These are phyloP conservation scores for Metschnikowia corniflorae DNA, from an alignment of 805 yeast genomes.

Conservation along the genomic window DNA sequence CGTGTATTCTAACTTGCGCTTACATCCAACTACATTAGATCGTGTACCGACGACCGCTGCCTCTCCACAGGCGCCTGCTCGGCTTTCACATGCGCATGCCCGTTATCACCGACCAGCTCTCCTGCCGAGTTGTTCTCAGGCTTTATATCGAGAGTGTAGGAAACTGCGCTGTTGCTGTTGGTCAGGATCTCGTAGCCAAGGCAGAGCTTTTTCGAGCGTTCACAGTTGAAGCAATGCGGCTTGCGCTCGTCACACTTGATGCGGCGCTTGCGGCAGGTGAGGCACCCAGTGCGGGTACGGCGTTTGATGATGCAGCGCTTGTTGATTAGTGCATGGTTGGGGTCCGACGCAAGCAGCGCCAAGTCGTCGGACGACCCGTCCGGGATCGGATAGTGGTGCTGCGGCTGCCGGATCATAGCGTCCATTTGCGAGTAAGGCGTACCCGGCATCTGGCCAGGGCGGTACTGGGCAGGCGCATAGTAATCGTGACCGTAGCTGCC, in stretches of 20 bases:
- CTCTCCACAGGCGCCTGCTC: conserved; percentile 1
- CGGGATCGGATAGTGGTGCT: conserved; percentile 1
- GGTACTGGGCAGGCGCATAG: conserved; percentile 1
- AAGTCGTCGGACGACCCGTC: conserved; percentile 1
- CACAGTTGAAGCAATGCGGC: conserved; percentile 67
- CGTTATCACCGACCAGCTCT: neutral
- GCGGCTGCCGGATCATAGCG: neutral
- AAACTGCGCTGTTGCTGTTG: neutral
- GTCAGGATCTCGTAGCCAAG: conserved; percentile 52
- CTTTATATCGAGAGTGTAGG: neutral
- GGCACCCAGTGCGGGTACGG: conserved; percentile 71
- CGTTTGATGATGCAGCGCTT: conserved; percentile 48
- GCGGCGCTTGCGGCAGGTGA: conserved; percentile 67
- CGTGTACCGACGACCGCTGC: conserved; percentile 11
- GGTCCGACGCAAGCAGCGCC: conserved; percentile 9
- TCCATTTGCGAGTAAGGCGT: conserved; percentile 3
- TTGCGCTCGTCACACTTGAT: conserved; percentile 75
- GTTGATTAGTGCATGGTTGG: conserved; percentile 30
- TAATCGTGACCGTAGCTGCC: conserved; percentile 3
- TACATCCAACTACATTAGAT: conserved; percentile 10
- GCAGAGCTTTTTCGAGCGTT: conserved; percentile 59
- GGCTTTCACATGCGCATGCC: neutral
- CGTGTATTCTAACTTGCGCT: no score
- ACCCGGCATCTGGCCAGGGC: neutral
- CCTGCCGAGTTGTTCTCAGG: neutral